Conservation (phyloP, 805 yeast species). For the Cyberlindnera suaveolens region DNA sequence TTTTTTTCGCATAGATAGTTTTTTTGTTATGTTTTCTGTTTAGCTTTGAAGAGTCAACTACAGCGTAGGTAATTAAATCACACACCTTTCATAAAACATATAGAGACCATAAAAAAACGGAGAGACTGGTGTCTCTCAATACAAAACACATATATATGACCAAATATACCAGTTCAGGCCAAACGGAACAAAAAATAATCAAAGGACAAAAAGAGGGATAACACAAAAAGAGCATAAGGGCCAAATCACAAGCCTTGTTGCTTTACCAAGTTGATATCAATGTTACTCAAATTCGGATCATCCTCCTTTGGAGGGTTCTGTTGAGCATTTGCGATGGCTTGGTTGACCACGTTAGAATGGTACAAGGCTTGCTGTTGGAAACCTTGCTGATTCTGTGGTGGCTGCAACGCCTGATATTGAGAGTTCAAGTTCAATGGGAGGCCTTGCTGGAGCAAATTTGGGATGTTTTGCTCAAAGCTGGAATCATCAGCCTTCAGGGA, state of each 20-base stretch:
- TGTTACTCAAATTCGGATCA: slow-evolving; percentile 19
- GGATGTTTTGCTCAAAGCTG: slow-evolving; percentile 23
- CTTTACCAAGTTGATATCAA: slow-evolving; percentile 22
- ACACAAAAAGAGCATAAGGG: neutral
- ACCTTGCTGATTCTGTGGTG: slow-evolving; percentile 8
- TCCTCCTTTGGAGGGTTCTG: slow-evolving; percentile 17
- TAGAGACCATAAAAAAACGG: too few species aligned
- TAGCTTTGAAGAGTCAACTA: neutral
- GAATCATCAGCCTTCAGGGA: slow-evolving; percentile 6
- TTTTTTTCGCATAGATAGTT: neutral
- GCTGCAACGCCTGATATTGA: slow-evolving; percentile 8
- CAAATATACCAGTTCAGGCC: neutral
- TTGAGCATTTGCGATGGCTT: slow-evolving; percentile 23
- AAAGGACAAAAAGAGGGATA: neutral
- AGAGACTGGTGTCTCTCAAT: neutral
- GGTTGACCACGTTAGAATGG: slow-evolving; percentile 17
- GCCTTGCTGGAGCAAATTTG: slow-evolving; percentile 19
- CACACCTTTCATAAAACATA: too few species aligned
- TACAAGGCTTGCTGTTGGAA: slow-evolving; percentile 6
- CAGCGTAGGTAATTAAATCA: too few species aligned
- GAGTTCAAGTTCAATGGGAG: slow-evolving; percentile 5
- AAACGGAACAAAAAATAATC: neutral
- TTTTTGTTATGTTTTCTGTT: neutral
- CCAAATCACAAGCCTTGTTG: slow-evolving; percentile 12
- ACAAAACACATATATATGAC: neutral